A percentile compares a stretch with the other conserved stretches of the same genome.
Evolutionary conservation across 805 yeast species (phyloP).

Genomic region (Wickerhamiella slavikovae): DNA sequence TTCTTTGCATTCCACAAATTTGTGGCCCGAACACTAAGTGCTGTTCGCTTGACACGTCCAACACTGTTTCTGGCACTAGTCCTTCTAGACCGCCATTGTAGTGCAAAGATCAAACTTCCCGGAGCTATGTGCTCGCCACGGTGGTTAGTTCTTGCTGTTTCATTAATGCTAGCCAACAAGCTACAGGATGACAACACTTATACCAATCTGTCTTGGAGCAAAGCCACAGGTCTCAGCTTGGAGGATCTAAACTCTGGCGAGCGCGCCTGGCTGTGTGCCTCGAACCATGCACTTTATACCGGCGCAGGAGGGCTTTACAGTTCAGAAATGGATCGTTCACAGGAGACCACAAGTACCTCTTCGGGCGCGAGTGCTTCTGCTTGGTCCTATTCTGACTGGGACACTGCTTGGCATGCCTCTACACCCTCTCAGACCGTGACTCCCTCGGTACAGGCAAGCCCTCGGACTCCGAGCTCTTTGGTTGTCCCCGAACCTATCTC

Average conservation of each 20-base stretch:
- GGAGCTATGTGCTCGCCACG: slow-evolving; percentile 13
- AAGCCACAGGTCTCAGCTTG: slow-evolving; percentile 71
- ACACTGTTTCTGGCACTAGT: slow-evolving; percentile 66
- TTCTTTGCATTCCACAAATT: slow-evolving; percentile 38
- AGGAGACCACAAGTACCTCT: no score
- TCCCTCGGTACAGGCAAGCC: no score
- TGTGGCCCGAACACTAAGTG: slow-evolving; percentile 49
- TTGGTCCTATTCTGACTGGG: no score
- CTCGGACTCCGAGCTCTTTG: no score
- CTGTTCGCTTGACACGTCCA: slow-evolving; percentile 72
- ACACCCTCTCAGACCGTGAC: no score
- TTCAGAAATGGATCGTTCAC: no score
- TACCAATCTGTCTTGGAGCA: slow-evolving; percentile 86
- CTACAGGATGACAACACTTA: slow-evolving; percentile 93
- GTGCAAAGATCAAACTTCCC: slow-evolving; percentile 18
- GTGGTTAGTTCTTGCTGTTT: slow-evolving; percentile 38
- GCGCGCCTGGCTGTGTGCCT: slow-evolving; percentile 49
- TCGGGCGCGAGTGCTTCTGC: no score
- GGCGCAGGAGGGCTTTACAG: no score
- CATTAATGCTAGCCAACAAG: slow-evolving; percentile 74
- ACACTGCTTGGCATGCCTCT: no score
- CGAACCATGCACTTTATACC: no score
- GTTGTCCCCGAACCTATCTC: no score
- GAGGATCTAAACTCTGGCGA: slow-evolving; percentile 44
- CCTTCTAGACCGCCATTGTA: slow-evolving; percentile 46